Conservation (phyloP, 1,284 basidiomycete species). For the Naganishia sp. region DNA sequence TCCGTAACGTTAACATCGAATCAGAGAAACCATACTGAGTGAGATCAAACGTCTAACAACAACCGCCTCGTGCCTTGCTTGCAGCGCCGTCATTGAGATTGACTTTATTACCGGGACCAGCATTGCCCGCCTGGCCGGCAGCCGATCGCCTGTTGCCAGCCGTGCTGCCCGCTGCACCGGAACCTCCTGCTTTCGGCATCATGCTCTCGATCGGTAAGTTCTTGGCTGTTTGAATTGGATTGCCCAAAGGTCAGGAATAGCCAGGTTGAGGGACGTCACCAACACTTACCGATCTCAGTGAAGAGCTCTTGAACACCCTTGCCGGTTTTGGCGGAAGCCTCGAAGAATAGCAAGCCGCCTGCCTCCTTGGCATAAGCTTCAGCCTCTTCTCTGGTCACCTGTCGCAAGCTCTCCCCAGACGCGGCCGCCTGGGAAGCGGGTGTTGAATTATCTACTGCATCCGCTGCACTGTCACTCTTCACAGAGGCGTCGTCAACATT, state of each 20-base stretch:
- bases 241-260: background rate
- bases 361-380: conserved; percentile 93
- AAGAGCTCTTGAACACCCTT: conserved; percentile 96
- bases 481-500: conserved; percentile 59
- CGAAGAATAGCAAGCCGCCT: conserved; percentile 84
- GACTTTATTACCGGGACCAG: conserved; percentile 22
- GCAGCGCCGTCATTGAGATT: conserved; percentile 25
- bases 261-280: too few species aligned
- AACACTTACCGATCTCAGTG: conserved; percentile 85
- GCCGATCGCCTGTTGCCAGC: conserved; percentile 17
- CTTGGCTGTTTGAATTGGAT: conserved; percentile 24
- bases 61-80: conserved; percentile 27
- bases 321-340: conserved; percentile 97
- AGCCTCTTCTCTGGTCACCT: conserved; percentile 90
- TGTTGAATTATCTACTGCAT: conserved; percentile 58
- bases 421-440: conserved; percentile 51
- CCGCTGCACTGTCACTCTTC: conserved; percentile 75
- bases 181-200: conserved; percentile 19
- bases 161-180: conserved; percentile 6
- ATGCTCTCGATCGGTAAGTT: conserved; percentile 34
- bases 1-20: background rate
- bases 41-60: conserved; percentile 12
- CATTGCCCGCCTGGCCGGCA: conserved; percentile 17
- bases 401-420: conserved; percentile 68
- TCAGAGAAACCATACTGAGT: background rate